A percentile compares a stretch with the other conserved stretches of the same genome.
Evolutionary conservation across 805 yeast species (phyloP).

Genomic region (Saccharomycopsis malanga): DNA sequence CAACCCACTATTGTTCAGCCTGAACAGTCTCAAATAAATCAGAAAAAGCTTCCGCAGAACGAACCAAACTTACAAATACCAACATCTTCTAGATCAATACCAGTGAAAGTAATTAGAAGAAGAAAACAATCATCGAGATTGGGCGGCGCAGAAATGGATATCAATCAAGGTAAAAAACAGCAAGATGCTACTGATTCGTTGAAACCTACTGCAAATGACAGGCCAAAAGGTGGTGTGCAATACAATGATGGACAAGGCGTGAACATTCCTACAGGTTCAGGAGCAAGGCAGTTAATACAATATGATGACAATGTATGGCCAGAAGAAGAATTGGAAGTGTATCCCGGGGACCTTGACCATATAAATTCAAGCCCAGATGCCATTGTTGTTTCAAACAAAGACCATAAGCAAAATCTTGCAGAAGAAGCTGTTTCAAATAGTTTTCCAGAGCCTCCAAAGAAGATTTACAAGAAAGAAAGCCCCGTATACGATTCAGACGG

Average conservation of each 20-base stretch:
- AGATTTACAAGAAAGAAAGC: slow-evolving; percentile 12
- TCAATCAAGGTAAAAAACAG: not conserved
- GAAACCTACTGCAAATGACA: not conserved
- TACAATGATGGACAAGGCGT: not conserved
- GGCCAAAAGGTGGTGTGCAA: not conserved
- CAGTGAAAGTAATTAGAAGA: too few species aligned
- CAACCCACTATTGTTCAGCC: too few species aligned
- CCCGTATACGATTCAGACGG: slow-evolving; percentile 12
- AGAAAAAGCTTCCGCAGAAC: too few species aligned
- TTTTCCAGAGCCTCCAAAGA: slow-evolving; percentile 13
- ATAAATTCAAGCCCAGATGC: slow-evolving; percentile 3
- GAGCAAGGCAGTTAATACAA: not conserved
- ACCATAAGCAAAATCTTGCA: not conserved
- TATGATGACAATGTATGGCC: not conserved
- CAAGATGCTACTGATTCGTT: not conserved
- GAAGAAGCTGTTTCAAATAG: slow-evolving; percentile 7
- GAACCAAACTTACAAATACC: too few species aligned
- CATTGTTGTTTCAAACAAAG: slow-evolving; percentile 2
- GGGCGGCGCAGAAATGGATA: too few species aligned
- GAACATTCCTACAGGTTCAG: not conserved
- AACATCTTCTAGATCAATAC: too few species aligned
- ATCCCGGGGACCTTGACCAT: not conserved
- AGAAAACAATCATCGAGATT: too few species aligned
- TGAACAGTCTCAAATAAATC: too few species aligned
- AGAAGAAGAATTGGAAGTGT: not conserved